phyloP scores from a whole-genome alignment of 129 eudicot genomes.

The Helianthus annuus region DNA sequence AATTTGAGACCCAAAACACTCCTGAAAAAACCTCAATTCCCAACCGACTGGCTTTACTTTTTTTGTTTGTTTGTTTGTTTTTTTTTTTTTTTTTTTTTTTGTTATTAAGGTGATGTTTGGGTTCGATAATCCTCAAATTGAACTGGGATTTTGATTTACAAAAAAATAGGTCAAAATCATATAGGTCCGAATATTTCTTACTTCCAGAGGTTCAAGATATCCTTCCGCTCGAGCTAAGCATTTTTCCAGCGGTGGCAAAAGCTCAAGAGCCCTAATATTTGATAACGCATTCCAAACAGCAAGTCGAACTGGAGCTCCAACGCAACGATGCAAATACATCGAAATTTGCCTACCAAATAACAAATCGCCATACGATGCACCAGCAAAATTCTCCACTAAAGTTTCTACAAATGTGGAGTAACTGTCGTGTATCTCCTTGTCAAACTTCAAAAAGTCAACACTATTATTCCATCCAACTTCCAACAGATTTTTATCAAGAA shows the following conservation, averaged over 20 bases:
- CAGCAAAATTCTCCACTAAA: slow-evolving; percentile 86
- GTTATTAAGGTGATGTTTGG: no score
- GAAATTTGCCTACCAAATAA: slow-evolving; percentile 84
- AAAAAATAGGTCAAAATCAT: not conserved
- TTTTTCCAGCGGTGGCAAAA: slow-evolving; percentile 75
- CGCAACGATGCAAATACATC: slow-evolving; percentile 67
- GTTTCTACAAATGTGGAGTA: slow-evolving; percentile 80
- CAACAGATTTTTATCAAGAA: slow-evolving; percentile 46
- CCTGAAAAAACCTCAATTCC: no score
- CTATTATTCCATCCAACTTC: slow-evolving; percentile 29
- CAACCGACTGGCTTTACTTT: no score
- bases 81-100: no score
- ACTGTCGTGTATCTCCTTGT: slow-evolving; percentile 76
- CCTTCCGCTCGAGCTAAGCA: slow-evolving; percentile 67
- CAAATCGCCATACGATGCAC: slow-evolving; percentile 84
- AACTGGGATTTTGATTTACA: no score
- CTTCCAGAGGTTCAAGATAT: slow-evolving; percentile 91
- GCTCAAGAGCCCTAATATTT: slow-evolving; percentile 78
- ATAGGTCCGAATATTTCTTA: slow-evolving; percentile 22
- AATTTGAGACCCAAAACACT: no score
- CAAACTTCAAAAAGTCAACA: slow-evolving; percentile 53
- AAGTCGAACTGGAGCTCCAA: slow-evolving; percentile 71
- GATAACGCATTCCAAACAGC: slow-evolving; percentile 84
- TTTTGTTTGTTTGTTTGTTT: no score
- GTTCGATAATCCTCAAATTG: no score